Base-by-base conservation (phyloP, 495 filamentous ascomycete genomes). In the Aspergillus sclerotiicarbonarius region DNA sequence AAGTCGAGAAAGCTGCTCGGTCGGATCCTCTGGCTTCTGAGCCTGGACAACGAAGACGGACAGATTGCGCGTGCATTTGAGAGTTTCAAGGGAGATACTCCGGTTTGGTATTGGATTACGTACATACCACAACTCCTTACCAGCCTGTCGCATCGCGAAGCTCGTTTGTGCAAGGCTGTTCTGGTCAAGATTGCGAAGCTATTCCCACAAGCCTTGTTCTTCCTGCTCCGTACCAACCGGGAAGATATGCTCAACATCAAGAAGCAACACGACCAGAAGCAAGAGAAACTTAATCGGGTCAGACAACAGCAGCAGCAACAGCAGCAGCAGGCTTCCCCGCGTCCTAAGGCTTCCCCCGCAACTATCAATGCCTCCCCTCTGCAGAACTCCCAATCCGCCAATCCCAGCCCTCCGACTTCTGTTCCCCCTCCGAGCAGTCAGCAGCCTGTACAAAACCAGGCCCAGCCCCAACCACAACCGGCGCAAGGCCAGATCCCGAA, bases 61-160 rank as follows among this genome's bases (percentile, higher is more conserved):
- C 84, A 80, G 29, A 86, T 99, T 49, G 85, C 88, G 4, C 74
- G 84, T 53, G 87, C 91, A 8, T 98, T 96, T 61, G 90, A 95
- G 58, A 88, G 90, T 57, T 98, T 90, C 76, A 96, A 96, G 76
- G 95, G 92, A 44, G 95, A 99, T 39, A 91, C 88, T 7, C 92
- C 91, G 1, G 88, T 94, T 16, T 99, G 95, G 95, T 98, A 97
- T 72, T 99, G 95, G 95, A 97, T 97, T 56, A 97, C 94, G 0
- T 99, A 92, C 70, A 97, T 99, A 62, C 95, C 95, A 20, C 95
- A 99, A 68, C 83, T 99, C 43, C 80, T 99, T 29, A 90, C 88
- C 41, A 92, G 91, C 52, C 78, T 98, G 57, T 90, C 87, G 9
- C 87, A 96, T 61, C 90, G 90, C 56, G 95, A 99, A 73, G 92